Conservation (phyloP, 2,329 filamentous ascomycete species). For the Thelonectria rubi region DNA sequence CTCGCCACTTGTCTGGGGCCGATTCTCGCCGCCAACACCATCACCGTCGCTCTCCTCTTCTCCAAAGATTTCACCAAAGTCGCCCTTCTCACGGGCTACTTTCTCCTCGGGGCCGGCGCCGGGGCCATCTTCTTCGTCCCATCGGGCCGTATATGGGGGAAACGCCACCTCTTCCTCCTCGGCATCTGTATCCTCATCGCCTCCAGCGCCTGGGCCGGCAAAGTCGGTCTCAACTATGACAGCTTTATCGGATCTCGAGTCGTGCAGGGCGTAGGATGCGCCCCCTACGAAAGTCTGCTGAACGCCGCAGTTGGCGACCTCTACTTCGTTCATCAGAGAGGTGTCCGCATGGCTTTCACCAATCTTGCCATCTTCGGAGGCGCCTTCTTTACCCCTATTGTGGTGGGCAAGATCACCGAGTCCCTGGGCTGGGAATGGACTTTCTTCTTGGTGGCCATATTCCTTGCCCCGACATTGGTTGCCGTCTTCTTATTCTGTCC, state of each 20-base stretch:
- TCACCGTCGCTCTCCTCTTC: conserved; percentile 78
- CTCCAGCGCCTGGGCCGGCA: conserved; percentile 82
- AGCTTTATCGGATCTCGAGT: conserved; percentile 81
- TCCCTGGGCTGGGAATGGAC: conserved; percentile 85
- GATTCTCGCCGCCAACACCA: conserved; percentile 87
- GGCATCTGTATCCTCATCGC: conserved; percentile 78
- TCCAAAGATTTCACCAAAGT: conserved; percentile 73
- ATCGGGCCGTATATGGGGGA: conserved; percentile 89
- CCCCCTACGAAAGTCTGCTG: conserved; percentile 89
- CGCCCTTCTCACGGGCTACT: conserved; percentile 86
- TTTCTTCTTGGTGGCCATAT: conserved; percentile 89
- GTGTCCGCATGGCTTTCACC: conserved; percentile 85
- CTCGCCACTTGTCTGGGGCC: conserved; percentile 86
- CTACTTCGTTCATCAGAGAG: conserved; percentile 87
- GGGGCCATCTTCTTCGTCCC: conserved; percentile 88
- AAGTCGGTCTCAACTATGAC: conserved; percentile 71
- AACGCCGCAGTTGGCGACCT: conserved; percentile 90
- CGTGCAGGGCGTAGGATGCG: conserved; percentile 85
- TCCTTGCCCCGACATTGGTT: conserved; percentile 75
- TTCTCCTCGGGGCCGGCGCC: conserved; percentile 82
- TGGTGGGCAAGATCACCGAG: conserved; percentile 86
- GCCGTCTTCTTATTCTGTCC: conserved; percentile 82
- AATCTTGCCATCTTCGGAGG: conserved; percentile 67
- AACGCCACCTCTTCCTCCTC: conserved; percentile 85
- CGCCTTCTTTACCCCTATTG: conserved; percentile 78